Evolutionary conservation across 2,329 filamentous ascomycete genomes (phyloP), one percentile per base, ranked within the genome.

Genomic region (Hypoxylon sp.): DNA sequence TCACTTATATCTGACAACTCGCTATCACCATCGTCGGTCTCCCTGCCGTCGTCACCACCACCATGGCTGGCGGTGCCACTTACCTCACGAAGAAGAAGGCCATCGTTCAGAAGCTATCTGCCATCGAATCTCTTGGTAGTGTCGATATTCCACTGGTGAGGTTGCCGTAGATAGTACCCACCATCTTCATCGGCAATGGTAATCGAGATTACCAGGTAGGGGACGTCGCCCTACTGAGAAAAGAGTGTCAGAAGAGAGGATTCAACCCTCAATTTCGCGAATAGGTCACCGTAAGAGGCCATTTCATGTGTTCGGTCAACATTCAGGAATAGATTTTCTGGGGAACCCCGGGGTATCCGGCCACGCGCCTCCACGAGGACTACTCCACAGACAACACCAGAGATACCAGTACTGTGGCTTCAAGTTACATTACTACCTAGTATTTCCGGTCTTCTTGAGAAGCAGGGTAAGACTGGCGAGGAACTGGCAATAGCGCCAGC

Each of bases 21-120:
- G 93, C 92, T 73, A 94, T 97, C 76, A 96, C 93, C 75, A 95
- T 97, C 61, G 94, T 97, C 82, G 94, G 94, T 90, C 92, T 97
- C 73, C 94, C 94, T 67, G 94, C 93, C 75, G 94, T 97, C 84
- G 93, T 97, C 68, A 97, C 94, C 76, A 97, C 94, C 75, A 97
- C 94, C 79, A 96, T 97, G 93, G 94, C 94, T 80, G 94, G 97
- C 80, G 94, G 94, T 84, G 94, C 94, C 72, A 92, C 93, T 71
- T 96, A 96, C 82, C 89, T 97, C 66, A 94, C 94, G 77, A 94
- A 94, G 87, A 94, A 95, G 87, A 90, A 94, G 85, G 94, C 94
- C 61, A 97, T 97, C 74, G 94, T 97, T 73, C 94, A 97, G 85
- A 97, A 95, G 86, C 90, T 97, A 59, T 94, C 91, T 35, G 94